Conservation (phyloP, 192 early-diverging fungal genomes). For the Entomortierella beljakovae region DNA sequence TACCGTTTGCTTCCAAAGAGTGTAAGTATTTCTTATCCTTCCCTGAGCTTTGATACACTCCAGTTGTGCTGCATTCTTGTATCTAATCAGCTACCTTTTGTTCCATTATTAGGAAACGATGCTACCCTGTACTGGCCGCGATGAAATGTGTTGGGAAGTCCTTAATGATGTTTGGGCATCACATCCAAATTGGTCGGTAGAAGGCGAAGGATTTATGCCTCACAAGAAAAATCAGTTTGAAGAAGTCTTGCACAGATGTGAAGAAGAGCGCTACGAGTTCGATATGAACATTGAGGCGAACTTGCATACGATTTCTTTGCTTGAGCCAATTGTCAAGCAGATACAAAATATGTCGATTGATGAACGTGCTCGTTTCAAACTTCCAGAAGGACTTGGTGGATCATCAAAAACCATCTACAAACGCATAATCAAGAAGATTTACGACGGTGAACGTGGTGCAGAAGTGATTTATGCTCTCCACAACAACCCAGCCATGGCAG, state of each 20-base stretch:
- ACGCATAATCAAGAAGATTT: conserved; percentile 95
- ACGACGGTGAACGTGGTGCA: conserved; percentile 84
- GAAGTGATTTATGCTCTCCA: conserved; percentile 96
- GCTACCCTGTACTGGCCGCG: conserved; percentile 89
- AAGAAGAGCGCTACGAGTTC: conserved; percentile 95
- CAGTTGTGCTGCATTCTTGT: background rate
- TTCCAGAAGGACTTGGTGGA: conserved; percentile 84
- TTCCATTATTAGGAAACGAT: conserved; percentile 55
- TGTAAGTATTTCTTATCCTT: conserved; percentile 54
- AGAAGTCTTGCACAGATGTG: conserved; percentile 94
- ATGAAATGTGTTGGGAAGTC: conserved; percentile 91
- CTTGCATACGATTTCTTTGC: conserved; percentile 84
- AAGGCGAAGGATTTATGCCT: conserved; percentile 89
- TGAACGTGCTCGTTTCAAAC: conserved; percentile 77
- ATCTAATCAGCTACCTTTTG: background rate
- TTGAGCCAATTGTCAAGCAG: conserved; percentile 90
- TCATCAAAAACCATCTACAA: conserved; percentile 89
- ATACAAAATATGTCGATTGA: conserved; percentile 87
- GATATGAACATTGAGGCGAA: conserved; percentile 98
- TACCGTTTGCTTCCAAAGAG: conserved; percentile 75
- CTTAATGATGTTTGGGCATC: conserved; percentile 97
- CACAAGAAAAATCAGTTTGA: conserved; percentile 94
- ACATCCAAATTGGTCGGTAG: conserved; percentile 92
- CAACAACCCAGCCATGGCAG: conserved; percentile 88
- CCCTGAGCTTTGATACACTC: background rate